These are phyloP conservation scores for Neurospora sp. DNA, from an alignment of 495 filamentous ascomycete genomes.

Conservation along the genomic window DNA sequence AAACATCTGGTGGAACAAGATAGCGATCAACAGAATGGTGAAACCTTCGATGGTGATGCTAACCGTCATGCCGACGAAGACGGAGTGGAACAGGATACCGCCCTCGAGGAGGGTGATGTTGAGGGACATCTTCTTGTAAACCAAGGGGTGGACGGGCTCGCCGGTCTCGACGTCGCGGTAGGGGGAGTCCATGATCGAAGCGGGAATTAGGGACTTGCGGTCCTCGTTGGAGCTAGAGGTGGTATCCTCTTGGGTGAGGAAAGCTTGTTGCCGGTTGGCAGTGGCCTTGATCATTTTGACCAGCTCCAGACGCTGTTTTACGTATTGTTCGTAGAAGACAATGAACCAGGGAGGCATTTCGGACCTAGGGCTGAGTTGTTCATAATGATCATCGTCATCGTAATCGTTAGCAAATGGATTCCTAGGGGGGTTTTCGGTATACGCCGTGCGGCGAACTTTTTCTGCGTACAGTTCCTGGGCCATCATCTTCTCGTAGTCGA, in stretches of 20 bases:
- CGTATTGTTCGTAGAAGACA: conserved; percentile 45
- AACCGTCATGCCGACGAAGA: conserved; percentile 60
- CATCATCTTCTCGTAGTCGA: conserved; percentile 31
- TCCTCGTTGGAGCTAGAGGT: conserved; percentile 12
- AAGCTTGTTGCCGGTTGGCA: not conserved
- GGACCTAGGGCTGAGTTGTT: conserved; percentile 18
- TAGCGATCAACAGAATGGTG: conserved; percentile 55
- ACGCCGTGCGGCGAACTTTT: conserved; percentile 4
- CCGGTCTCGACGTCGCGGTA: conserved; percentile 33
- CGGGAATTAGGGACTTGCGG: conserved; percentile 12
- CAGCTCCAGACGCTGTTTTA: conserved; percentile 33
- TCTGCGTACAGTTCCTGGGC: conserved; percentile 28
- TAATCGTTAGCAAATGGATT: conserved; percentile 17
- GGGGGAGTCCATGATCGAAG: conserved; percentile 13
- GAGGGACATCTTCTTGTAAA: conserved; percentile 38
- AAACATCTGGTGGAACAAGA: conserved; percentile 61
- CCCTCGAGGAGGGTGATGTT: conserved; percentile 47
- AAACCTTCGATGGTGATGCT: conserved; percentile 55
- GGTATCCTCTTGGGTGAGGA: not conserved
- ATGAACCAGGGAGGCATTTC: conserved; percentile 47
- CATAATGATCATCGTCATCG: conserved; percentile 4
- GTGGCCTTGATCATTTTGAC: conserved; percentile 31
- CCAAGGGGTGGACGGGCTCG: conserved; percentile 29
- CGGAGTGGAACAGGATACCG: conserved; percentile 49
- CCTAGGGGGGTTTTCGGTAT: not conserved